These are phyloP conservation scores for Xylaria curta DNA, from an alignment of 495 filamentous ascomycete genomes.

Conservation along the genomic window DNA sequence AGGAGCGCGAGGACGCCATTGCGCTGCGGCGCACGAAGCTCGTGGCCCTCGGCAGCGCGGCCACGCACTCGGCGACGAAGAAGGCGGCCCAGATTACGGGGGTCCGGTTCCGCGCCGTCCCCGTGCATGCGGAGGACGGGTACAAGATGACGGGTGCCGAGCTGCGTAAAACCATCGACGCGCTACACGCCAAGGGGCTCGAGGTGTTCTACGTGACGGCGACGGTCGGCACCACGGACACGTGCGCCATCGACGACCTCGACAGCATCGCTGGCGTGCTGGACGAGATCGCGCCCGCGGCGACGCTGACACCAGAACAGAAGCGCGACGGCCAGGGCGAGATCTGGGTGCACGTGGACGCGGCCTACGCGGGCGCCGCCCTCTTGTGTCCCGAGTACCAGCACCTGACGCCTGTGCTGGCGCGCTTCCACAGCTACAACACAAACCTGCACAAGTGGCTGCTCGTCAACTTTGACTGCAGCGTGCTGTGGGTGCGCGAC, in stretches of 20 bases:
- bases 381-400: slow-evolving; percentile 83
- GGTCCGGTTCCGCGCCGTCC: slow-evolving; percentile 73
- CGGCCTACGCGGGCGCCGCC: slow-evolving; percentile 89
- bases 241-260: slow-evolving; percentile 86
- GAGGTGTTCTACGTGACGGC: slow-evolving; percentile 86
- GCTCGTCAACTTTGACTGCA: slow-evolving; percentile 92
- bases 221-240: slow-evolving; percentile 87
- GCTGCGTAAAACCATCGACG: slow-evolving; percentile 65
- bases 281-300: slow-evolving; percentile 58
- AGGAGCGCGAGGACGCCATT: slow-evolving; percentile 68
- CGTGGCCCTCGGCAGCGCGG: slow-evolving; percentile 80
- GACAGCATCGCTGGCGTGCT: slow-evolving; percentile 69
- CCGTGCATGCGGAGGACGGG: slow-evolving; percentile 63
- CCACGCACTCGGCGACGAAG: slow-evolving; percentile 81
- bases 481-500: slow-evolving; percentile 77
- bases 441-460: slow-evolving; percentile 99
- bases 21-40: slow-evolving; percentile 71
- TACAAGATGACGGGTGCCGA: slow-evolving; percentile 73
- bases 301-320: slow-evolving; percentile 13
- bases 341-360: slow-evolving; percentile 94
- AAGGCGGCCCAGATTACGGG: slow-evolving; percentile 90
- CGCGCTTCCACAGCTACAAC: slow-evolving; percentile 83
- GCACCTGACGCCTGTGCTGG: slow-evolving; percentile 67
- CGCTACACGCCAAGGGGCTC: slow-evolving; percentile 66
- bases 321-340: slow-evolving; percentile 40